Evolutionary conservation across 208 protist species (phyloP), one percentile per base, ranked within the genome.

Genomic region (Leishmania mexicana): DNA sequence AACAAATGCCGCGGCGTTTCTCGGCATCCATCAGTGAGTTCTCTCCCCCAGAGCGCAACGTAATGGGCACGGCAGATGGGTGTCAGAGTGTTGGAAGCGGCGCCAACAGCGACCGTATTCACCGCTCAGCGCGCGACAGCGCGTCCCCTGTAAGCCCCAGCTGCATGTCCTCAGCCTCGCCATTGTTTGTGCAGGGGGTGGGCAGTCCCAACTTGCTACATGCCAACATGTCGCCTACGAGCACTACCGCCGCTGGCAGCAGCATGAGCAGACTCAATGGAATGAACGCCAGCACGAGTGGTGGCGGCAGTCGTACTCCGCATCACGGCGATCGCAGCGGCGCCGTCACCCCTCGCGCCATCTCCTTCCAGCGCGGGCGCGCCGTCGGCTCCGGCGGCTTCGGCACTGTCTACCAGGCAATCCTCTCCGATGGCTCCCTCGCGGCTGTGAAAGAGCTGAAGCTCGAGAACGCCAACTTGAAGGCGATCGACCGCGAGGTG

Each of bases 371-470:
- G 82, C 82, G 77, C 5, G 88, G 89, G n/a, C 83, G 87, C 80
- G 78, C 83, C 53, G 81, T 96, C 47, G 93, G 93, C 77, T 89
- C 87, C 42, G 93, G 93, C 45, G 93, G 90, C 68, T 96, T 93
- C 79, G 93, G 93, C 77, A 90, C 83, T 35, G 93, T 96, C 28
- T 96, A 90, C 82, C 91, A 94, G 84, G 93, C 86, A 4, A 88
- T 95, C 19, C 84, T 95, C 6, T 84, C 83, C 35, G 87, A 94
- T 81, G 93, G 93, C 67, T 84, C 84, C 40, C 87, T 96, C 45
- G 91, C 87, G 4, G 93, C 93, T 1, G 90, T 96, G 40, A 96
- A 96, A 86, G 84, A 94, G 81, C 81, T 96, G 79, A 92, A 92
- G 78, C 76, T 92, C 35, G 88, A 90, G 45, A 85, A 83, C 57